Base-by-base conservation (phyloP, 2,329 filamentous ascomycete species). In the Ophiostoma sp. region DNA sequence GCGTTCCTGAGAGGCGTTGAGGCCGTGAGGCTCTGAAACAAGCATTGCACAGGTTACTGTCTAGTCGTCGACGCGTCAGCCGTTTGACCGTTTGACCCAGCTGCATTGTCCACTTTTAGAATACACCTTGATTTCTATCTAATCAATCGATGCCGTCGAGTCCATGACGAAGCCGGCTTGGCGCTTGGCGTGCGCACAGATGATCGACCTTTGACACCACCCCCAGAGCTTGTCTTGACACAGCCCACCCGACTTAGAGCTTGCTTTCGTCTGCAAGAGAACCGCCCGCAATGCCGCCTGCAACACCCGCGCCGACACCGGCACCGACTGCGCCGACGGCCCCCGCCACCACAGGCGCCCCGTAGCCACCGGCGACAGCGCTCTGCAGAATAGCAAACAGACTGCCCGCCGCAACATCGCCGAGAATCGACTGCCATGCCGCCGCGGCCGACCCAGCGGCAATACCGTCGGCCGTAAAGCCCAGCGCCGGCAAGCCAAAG, bases 341-440 rank as follows among this genome's bases (percentile, higher is more conserved):
- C 4, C 55, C 58, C 12, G 58, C 38, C 12, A 63, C 16, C 27
- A 63, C 4, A 1, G 74, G 45, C 0, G 76, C 73, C 3, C 64
- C 69, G 0, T 72, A 74, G 0, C 78, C 77, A 0, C 74, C 76
- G 2, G 71, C 71, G 0, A 68, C 77, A 0, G 76, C 77, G 58
- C 76, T 78, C 71, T 77, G 75, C 0, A 78, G 71, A 2, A 67
- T 73, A 1, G 77, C 74, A 36, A 79, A 78, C 0, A 72, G 0
- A 5, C 74, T 71, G 0, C 69, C 66, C 0, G 72, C 73, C 0
- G 18, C 71, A 4, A 77, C 74, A 36, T 71, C 76, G 0, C 77
- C 77, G 0, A 77, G 74, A 1, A 52, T 44, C 9, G 72, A 72
- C n/a, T 78, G 77, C 0, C 72, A 55, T 0, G 60, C 68, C 1